Evolutionary conservation across 1,284 basidiomycete species (phyloP), one percentile per base, ranked within the genome.

Genomic region (Agroathelia rolfsii): DNA sequence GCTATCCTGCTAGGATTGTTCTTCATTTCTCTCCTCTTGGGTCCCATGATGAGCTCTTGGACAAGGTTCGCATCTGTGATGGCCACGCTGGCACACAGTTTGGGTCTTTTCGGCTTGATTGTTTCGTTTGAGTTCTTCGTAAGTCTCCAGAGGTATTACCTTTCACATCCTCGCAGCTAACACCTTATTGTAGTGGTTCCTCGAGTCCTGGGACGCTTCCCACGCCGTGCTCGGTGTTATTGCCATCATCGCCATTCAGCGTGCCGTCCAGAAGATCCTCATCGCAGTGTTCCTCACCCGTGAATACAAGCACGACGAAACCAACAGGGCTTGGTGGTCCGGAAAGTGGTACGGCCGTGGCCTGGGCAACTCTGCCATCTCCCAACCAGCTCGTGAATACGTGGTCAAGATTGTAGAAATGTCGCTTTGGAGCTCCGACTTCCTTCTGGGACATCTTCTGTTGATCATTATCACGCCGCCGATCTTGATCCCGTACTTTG

Each of bases 261-360:
- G 93, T 32, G 78, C 83, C 32, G 72, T 95, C 48, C 87, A 90
- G 63, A 96, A 96, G 66, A 76, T 93, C 42, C 67, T 95, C 40
- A 96, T 96, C 43, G 73, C 89, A 1, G 80, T 90, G 37, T 89
- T 93, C 72, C 66, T 96, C 33, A 86, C 88, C 24, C 79, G 92
- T 55, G 92, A 96, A 61, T 90, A 83, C 68, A 95, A 95, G 64
- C 86, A 93, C 53, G 93, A 96, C 52, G 90, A 95, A 63, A 92
- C 88, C 12, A 95, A 96, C 62, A 70, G 87, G 40, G 90, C 90
- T 6, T 96, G 92, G 92, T 96, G 92, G 92, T 92, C 89, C n/a
- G 92, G 92, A 54, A 87, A 90, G 59, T 95, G 92, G 92, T 93
- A 92, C 52, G 89, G 90, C 32, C 73, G 89, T 36, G 87, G 88